A percentile compares a stretch with the other conserved stretches of the same genome.
These are phyloP conservation scores for Crepidotus variabilis DNA, from an alignment of 768 basidiomycete genomes.

Conservation along the genomic window DNA sequence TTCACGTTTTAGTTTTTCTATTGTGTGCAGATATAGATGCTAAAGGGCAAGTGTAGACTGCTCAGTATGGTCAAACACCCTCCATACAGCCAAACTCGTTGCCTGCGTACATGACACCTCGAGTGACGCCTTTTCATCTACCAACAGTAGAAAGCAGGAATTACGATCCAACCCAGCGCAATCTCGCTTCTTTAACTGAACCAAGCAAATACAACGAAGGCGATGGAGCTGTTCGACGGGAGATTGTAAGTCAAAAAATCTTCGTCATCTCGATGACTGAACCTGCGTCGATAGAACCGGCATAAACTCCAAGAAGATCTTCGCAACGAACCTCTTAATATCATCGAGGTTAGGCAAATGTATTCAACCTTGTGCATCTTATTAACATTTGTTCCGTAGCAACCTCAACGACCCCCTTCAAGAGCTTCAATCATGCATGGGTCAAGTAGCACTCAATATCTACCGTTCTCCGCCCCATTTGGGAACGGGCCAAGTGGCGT, in stretches of 20 bases:
- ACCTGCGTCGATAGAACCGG: slow-evolving; percentile 11
- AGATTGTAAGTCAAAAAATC: slow-evolving; percentile 15
- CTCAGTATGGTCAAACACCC: background rate
- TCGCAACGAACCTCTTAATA: background rate
- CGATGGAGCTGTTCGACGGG: slow-evolving; percentile 11
- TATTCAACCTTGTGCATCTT: background rate
- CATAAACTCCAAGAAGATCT: slow-evolving; percentile 14
- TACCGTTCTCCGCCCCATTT: background rate
- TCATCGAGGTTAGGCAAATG: background rate
- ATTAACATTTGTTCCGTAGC: background rate
- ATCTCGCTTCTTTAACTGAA: slow-evolving; percentile 5
- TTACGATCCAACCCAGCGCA: slow-evolving; percentile 10
- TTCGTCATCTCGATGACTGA: background rate
- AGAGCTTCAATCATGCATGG: background rate
- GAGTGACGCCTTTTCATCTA: slow-evolving; percentile 15
- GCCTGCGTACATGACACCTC: slow-evolving; percentile 8
- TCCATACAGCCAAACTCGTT: background rate
- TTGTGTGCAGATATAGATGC: background rate
- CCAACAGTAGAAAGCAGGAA: slow-evolving; percentile 15
- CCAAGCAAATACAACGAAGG: background rate
- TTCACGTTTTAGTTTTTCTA: slow-evolving; percentile 3
- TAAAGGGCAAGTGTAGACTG: background rate
- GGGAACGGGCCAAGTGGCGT: background rate
- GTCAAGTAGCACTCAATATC: background rate
- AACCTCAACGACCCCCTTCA: background rate